Percentiles rank a stretch among this genome's conserved stretches.
phyloP scores from a whole-genome alignment of 106 monocot species.

The Posidonia australis region DNA sequence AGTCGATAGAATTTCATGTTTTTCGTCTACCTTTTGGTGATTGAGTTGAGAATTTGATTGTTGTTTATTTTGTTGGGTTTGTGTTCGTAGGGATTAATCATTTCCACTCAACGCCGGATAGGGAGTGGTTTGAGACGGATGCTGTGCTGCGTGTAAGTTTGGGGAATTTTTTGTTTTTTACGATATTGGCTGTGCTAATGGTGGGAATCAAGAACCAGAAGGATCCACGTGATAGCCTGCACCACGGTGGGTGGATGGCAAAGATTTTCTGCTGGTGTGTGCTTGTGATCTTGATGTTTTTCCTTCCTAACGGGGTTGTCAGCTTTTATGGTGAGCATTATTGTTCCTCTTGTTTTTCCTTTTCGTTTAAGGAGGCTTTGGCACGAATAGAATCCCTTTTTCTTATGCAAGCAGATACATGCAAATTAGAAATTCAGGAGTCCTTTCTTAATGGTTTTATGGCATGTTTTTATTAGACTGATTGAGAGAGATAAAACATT shows the following conservation, averaged over 20 bases:
- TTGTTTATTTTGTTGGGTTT: conserved; percentile 1
- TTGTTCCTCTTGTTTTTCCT: not conserved
- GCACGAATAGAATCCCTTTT: too few species aligned
- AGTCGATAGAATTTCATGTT: too few species aligned
- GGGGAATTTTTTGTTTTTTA: conserved; percentile 95
- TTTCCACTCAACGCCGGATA: conserved; percentile 73
- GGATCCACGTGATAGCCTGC: conserved; percentile 79
- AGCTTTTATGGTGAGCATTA: conserved; percentile 62
- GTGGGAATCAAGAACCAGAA: conserved; percentile 89
- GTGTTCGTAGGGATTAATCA: conserved; percentile 79
- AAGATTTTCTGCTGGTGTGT: conserved; percentile 87
- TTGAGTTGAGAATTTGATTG: not conserved
- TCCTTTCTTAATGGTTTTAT: too few species aligned
- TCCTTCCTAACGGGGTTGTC: conserved; percentile 62
- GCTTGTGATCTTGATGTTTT: conserved; percentile 78
- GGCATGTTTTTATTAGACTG: too few species aligned
- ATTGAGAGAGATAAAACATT: too few species aligned
- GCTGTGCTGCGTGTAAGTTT: conserved; percentile 92
- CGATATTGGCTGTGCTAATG: conserved; percentile 70
- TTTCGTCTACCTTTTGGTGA: not conserved
- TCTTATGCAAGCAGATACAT: too few species aligned
- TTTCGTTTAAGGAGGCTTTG: not conserved
- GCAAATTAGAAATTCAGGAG: too few species aligned
- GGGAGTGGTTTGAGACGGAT: conserved; percentile 99
- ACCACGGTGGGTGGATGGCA: conserved; percentile 93